A percentile compares a stretch with the other conserved stretches of the same genome.
Conservation (phyloP, 106 monocot species). For the Amphibolis antarctica region DNA sequence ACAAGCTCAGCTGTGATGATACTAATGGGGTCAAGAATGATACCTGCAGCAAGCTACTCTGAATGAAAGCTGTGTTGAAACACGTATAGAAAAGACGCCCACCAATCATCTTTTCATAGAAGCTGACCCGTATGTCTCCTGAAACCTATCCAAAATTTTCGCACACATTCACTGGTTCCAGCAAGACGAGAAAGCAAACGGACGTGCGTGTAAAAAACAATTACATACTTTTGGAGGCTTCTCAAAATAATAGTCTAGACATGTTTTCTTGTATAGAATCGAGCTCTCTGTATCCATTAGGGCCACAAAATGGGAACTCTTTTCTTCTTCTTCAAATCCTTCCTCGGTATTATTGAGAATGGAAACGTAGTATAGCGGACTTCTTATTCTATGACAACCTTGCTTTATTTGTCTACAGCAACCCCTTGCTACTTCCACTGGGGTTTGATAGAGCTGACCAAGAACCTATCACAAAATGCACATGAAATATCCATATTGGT, state of each 20-base stretch:
- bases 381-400: slow-evolving; percentile 21
- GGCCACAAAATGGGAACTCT: slow-evolving; percentile 22
- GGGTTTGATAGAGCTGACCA: slow-evolving; percentile 29
- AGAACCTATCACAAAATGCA: slow-evolving; percentile 20
- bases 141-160: slow-evolving; percentile 15
- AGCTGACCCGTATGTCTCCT: slow-evolving; percentile 42
- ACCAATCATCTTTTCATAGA: slow-evolving; percentile 49
- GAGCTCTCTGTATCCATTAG: slow-evolving; percentile 55
- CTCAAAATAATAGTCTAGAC: slow-evolving; percentile 42
- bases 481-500: not conserved
- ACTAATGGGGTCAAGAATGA: not conserved
- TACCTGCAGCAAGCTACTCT: slow-evolving; percentile 43
- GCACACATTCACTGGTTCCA: not conserved
- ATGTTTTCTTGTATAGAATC: slow-evolving; percentile 35
- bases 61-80: slow-evolving; percentile 45
- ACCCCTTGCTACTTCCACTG: slow-evolving; percentile 29
- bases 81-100: slow-evolving; percentile 48
- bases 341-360: slow-evolving; percentile 14
- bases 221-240: slow-evolving; percentile 32
- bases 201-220: not conserved
- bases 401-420: slow-evolving; percentile 32
- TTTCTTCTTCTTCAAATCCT: slow-evolving; percentile 2
- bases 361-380: slow-evolving; percentile 36
- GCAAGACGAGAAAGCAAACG: not conserved
- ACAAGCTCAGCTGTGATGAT: not conserved